Conservation (phyloP, 768 basidiomycete species). For the Phaffia australis region DNA sequence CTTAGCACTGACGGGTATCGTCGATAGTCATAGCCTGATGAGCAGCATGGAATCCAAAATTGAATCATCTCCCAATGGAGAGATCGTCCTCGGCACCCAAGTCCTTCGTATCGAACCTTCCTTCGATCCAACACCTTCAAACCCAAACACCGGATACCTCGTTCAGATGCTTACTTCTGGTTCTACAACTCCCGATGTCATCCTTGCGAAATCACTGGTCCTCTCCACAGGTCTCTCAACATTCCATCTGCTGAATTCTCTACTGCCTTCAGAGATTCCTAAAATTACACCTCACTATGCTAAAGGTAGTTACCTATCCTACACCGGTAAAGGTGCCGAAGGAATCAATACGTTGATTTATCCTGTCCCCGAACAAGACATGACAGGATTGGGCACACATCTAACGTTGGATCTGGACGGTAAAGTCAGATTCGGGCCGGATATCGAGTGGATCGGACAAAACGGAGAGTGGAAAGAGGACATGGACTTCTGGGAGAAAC, state of each 20-base stretch:
- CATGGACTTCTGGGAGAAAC: constrained; percentile 63
- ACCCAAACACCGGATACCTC: constrained; percentile 34
- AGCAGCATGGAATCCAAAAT: constrained; percentile 73
- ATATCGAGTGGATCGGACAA: constrained; percentile 65
- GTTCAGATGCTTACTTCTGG: constrained; percentile 28
- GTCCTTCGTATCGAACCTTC: constrained; percentile 75
- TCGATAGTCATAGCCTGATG: constrained; percentile 79
- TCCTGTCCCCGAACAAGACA: constrained; percentile 61
- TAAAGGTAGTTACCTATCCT: constrained; percentile 73
- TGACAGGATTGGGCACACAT: constrained; percentile 84
- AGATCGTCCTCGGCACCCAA: constrained; percentile 64
- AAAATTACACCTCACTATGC: constrained; percentile 28
- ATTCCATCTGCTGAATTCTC: constrained; percentile 30
- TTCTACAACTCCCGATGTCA: constrained; percentile 19
- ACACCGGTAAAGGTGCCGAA: constrained; percentile 64
- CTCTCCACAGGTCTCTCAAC: constrained; percentile 32
- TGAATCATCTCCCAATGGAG: constrained; percentile 53
- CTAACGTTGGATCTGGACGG: constrained; percentile 75
- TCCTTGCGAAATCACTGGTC: constrained; percentile 24
- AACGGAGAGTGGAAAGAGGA: constrained; percentile 38
- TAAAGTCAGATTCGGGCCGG: constrained; percentile 81
- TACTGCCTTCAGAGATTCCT: constrained; percentile 27
- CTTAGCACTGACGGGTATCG: constrained; percentile 68
- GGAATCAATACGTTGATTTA: constrained; percentile 70
- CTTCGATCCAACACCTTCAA: constrained; percentile 52